Evolutionary conservation across 257 asterid species (phyloP).

Genomic region (Ilex asprella): DNA sequence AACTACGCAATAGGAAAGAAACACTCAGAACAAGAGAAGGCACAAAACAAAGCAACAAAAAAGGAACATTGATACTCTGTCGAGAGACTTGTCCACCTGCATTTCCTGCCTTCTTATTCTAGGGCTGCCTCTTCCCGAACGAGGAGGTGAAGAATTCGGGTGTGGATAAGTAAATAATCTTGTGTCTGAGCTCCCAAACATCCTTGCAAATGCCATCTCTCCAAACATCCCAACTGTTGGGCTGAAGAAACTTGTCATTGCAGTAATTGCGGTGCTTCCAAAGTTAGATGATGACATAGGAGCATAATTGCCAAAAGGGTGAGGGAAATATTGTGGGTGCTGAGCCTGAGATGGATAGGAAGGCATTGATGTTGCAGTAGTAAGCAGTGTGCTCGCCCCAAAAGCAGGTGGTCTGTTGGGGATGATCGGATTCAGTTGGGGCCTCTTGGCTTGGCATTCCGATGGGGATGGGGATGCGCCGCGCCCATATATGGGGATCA

Average conservation of each 20-base stretch:
- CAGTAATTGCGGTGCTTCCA: slow-evolving; percentile 31
- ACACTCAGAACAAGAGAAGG: slow-evolving; percentile 62
- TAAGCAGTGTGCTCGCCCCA: background rate
- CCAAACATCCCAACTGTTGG: slow-evolving; percentile 73
- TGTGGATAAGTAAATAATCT: slow-evolving; percentile 47
- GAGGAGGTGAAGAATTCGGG: slow-evolving; percentile 42
- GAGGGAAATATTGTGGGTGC: slow-evolving; percentile 34
- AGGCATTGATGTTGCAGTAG: background rate
- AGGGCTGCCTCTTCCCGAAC: slow-evolving; percentile 40
- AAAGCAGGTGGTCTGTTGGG: slow-evolving; percentile 21
- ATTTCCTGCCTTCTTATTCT: slow-evolving; percentile 76
- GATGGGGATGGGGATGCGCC: slow-evolving; percentile 12
- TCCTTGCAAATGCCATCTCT: slow-evolving; percentile 47
- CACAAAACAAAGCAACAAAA: slow-evolving; percentile 64
- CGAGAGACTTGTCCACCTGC: slow-evolving; percentile 66
- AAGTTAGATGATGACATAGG: slow-evolving; percentile 29
- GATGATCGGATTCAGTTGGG: background rate
- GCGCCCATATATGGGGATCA: slow-evolving; percentile 32
- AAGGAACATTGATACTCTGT: slow-evolving; percentile 64
- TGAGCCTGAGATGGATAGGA: slow-evolving; percentile 1
- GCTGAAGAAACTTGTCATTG: slow-evolving; percentile 37
- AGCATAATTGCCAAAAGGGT: slow-evolving; percentile 30
- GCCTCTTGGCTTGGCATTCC: background rate
- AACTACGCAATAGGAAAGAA: slow-evolving; percentile 19
- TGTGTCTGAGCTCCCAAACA: slow-evolving; percentile 22